Evolutionary conservation across 192 early-diverging fungal genomes (phyloP).

Genomic region (Coemansia sp.): DNA sequence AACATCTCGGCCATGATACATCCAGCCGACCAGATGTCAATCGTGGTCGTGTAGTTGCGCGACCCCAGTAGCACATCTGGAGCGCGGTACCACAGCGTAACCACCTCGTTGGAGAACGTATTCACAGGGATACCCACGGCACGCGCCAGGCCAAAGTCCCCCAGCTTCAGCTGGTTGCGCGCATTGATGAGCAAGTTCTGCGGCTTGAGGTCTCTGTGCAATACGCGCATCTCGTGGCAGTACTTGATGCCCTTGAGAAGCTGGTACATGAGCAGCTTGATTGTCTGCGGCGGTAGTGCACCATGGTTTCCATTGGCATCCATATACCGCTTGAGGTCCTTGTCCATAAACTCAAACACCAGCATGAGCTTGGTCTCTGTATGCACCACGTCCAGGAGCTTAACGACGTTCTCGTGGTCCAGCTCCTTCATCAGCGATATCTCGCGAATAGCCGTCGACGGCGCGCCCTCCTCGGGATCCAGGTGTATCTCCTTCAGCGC

Average conservation of each 20-base stretch:
- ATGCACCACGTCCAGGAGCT: conserved; percentile 81
- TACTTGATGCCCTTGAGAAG: conserved; percentile 80
- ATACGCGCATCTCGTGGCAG: conserved; percentile 82
- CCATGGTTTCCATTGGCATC: conserved; percentile 68
- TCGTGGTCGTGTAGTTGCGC: conserved; percentile 90
- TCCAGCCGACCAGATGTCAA: conserved; percentile 98
- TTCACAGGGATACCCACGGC: conserved; percentile 87
- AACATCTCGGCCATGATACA: conserved; percentile 98
- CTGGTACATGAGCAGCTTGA: conserved; percentile 86
- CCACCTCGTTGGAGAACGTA: conserved; percentile 98
- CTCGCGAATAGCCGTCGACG: conserved; percentile 97
- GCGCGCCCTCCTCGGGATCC: conserved; percentile 90
- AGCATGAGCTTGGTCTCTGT: conserved; percentile 85
- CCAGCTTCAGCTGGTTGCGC: conserved; percentile 80
- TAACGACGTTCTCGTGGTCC: conserved; percentile 89
- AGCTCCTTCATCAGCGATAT: conserved; percentile 98
- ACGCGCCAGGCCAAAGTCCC: conserved; percentile 83
- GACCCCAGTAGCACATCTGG: conserved; percentile 97
- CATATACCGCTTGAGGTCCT: conserved; percentile 89
- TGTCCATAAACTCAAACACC: conserved; percentile 88
- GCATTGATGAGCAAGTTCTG: conserved; percentile 85
- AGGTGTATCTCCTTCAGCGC: conserved; percentile 96
- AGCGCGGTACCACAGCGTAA: conserved; percentile 98
- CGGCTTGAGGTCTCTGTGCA: conserved; percentile 86
- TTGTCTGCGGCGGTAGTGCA: conserved; percentile 60